Evolutionary conservation across 352 stramenopile species (phyloP).

Genomic region (Pseudoperonospora humuli): DNA sequence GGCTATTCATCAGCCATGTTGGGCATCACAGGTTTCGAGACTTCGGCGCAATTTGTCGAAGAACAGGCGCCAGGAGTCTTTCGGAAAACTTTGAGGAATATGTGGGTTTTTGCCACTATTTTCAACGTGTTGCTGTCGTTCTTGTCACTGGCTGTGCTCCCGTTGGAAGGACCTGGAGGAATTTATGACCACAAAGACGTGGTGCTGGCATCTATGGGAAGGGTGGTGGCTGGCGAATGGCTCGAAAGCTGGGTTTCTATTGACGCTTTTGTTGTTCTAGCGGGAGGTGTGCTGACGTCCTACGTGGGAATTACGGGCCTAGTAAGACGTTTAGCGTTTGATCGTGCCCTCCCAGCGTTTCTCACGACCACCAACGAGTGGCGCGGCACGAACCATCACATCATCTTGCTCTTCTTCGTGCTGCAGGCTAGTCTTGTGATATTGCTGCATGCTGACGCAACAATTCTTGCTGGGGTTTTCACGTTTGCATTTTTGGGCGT

Average conservation of each 20-base stretch:
- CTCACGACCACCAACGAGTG: conserved; percentile 55
- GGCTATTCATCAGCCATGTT: conserved; percentile 83
- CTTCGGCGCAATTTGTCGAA: conserved; percentile 87
- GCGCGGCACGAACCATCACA: conserved; percentile 80
- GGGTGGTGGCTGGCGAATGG: conserved; percentile 38
- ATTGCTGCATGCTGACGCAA: conserved; percentile 71
- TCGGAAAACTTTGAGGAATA: conserved; percentile 64
- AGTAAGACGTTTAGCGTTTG: conserved; percentile 70
- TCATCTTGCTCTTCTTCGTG: conserved; percentile 75
- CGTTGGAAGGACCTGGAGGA: conserved; percentile 43
- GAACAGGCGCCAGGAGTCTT: conserved; percentile 84
- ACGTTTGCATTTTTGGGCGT: conserved; percentile 88
- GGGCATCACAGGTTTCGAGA: conserved; percentile 89
- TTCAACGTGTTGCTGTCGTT: conserved; percentile 86
- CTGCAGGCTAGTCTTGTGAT: conserved; percentile 69
- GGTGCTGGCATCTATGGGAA: conserved; percentile 72
- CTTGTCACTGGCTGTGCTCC: conserved; percentile 73
- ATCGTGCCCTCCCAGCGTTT: conserved; percentile 60
- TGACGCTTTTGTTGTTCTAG: conserved; percentile 86
- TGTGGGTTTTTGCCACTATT: conserved; percentile 80
- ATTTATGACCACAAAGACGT: conserved; percentile 66
- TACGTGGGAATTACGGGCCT: conserved; percentile 87
- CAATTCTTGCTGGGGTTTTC: conserved; percentile 85
- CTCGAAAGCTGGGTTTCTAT: conserved; percentile 70
- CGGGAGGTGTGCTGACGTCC: conserved; percentile 78